Evolutionary conservation across 1,139 yeast genomes (phyloP).

Genomic region (Blastobotrys elegans): DNA sequence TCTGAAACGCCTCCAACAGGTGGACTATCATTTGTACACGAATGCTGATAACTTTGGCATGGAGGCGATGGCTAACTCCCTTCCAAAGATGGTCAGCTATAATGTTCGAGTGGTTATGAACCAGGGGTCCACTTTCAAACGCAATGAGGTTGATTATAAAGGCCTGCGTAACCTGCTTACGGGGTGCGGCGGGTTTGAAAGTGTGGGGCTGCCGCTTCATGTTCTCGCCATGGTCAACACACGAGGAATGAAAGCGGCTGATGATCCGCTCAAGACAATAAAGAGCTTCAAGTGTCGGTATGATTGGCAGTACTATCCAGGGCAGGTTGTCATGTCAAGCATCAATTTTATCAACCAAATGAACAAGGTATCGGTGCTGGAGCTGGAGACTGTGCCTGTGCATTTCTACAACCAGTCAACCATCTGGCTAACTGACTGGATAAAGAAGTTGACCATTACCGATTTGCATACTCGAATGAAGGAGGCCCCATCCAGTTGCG

Average conservation of each 20-base stretch:
- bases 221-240: not conserved
- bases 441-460: not conserved
- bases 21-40: not conserved
- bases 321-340: not conserved
- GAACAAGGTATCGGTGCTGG: not conserved
- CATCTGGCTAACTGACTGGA: not conserved
- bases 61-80: no score
- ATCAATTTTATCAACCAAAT: conserved; percentile 6
- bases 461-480: not conserved
- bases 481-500: not conserved
- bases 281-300: not conserved
- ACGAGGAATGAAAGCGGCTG: not conserved
- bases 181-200: not conserved
- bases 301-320: not conserved
- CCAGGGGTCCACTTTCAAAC: not conserved
- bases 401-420: not conserved
- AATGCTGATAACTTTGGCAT: not conserved
- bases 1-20: no score
- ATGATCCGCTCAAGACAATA: not conserved
- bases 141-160: not conserved
- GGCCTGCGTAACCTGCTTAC: not conserved
- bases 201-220: not conserved
- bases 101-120: not conserved
- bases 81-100: not conserved
- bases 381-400: not conserved